Evolutionary conservation across 116 monocot genomes (phyloP), one percentile per base, ranked within the genome.

Genomic region (Cymodocea nodosa): DNA sequence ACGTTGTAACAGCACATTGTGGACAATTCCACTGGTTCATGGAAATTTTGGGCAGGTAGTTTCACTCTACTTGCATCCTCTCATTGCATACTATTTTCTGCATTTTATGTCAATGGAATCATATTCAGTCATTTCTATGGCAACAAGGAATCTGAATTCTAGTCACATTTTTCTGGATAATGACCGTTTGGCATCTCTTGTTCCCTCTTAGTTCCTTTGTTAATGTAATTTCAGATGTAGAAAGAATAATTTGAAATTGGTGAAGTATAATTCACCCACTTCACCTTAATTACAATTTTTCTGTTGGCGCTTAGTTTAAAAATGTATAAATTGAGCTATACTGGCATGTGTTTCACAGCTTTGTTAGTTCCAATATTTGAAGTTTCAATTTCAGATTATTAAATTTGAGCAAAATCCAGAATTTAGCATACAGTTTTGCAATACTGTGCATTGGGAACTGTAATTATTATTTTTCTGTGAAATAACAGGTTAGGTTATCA

Each of bases 1-100:
- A 62, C 83, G 83, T 64, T 97, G 91, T 63, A 82, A 73, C 50
- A 97, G 91, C 78, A 83, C 91, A n/a, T 60, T 80, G n/a, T 97
- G 97, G 97, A 97, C 91, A 52, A 80, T 97, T 78, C 81, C 87
- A 34, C 82, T 97, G 68, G 87, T 97, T 66, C 91, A 97, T 74
- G 97, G 97, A 36, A 70, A 88, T 62, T 97, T 87, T 64, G 80
- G 88, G 68, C 97, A 88, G 87, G 97, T 88, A 60, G 30, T 23
- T 5, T 12, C 56, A 44, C 44, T 44, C 9, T 44, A 35, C 6
- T 24, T 15, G 8, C 34, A 15, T 60, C 2, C 35, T 35, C 60
- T 34, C 17, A 25, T 60, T 17, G 17, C 15, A 30, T 34, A 34
- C 6, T 57, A 22, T 57, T 23, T 44, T 44, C 44, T 12, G 12